Evolutionary conservation across 805 yeast genomes (phyloP), one percentile per base, ranked within the genome.

Genomic region (Nakazawaea siamensis): DNA sequence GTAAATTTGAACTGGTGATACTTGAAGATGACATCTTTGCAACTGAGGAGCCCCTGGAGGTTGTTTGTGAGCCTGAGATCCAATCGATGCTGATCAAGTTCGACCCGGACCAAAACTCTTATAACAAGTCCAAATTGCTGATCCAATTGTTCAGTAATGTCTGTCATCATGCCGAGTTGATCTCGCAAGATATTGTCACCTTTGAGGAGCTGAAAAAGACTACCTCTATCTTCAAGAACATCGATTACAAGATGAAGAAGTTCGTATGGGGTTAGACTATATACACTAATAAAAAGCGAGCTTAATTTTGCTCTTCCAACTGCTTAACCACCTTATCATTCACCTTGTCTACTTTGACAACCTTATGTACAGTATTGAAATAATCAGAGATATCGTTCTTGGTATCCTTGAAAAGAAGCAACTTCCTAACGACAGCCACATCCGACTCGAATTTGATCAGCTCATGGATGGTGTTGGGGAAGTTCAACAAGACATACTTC

Each of bases 381-480:
- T 82, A 82, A 27, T 73, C 75, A 30, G 69, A 60, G 11, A 80
- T 67, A 39, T 75, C 75, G 11, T 46, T 42, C 2, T 43, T 45
- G 3, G 51, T 50, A 17, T 51, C 69, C 3, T 51, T 43, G 40
- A 53, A 45, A 11, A 59, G 43, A 18, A 63, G 53, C 27, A 74
- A 35, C 33, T 65, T 61, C 38, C 62, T 52, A 33, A 69, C 55
- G 8, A 67, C 66, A 2, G 77, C 68, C 18, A 81, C 64, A 39
- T 80, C 84, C 45, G 76, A 81, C 51, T 82, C 92, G 43, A 82
- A 82, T 46, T 72, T 75, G 35, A 77, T 70, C 3, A 85, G 80
- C 41, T 81, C 88, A 32, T 70, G 70, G 26, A 82, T 66, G 17
- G 64, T 62, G 32, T 62, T 66, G 3, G 90, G 88, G 49, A 71